phyloP scores from a whole-genome alignment of 2,329 filamentous ascomycete species.

The Thelonectria olida region DNA sequence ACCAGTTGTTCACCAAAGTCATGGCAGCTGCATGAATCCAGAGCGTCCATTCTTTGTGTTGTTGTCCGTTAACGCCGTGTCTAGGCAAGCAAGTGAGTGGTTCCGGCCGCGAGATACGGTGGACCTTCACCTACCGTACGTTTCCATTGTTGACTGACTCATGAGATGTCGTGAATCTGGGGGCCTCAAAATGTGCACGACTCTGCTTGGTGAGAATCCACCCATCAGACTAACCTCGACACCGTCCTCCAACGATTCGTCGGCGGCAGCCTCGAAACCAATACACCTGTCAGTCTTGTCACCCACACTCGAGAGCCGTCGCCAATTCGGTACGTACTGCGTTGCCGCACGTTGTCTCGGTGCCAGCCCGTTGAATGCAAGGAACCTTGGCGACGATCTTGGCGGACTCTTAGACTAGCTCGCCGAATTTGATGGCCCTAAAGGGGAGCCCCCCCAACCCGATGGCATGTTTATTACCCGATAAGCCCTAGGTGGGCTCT shows the following conservation, averaged over 20 bases:
- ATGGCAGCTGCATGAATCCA: slow-evolving; percentile 17
- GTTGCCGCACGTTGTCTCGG: too few species aligned
- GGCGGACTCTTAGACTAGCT: slow-evolving; percentile 4
- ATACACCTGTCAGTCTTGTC: background rate
- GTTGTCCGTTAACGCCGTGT: background rate
- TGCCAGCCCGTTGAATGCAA: background rate
- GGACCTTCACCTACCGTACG: background rate
- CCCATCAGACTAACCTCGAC: background rate
- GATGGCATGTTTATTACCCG: slow-evolving; percentile 14
- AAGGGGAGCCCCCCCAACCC: slow-evolving; percentile 3
- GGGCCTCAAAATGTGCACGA: background rate
- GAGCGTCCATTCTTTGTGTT: background rate
- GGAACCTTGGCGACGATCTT: slow-evolving; percentile 21
- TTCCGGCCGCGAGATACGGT: background rate
- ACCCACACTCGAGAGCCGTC: background rate
- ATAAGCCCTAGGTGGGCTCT: slow-evolving; percentile 10
- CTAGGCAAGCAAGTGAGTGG: background rate
- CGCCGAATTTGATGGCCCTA: background rate
- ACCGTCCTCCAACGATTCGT: background rate
- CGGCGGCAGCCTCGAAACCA: background rate
- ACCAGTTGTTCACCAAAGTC: slow-evolving; percentile 13
- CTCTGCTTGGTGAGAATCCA: background rate
- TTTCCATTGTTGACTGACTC: slow-evolving; percentile 6
- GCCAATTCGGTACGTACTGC: background rate
- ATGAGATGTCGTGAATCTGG: background rate